Evolutionary conservation across 2,329 filamentous ascomycete genomes (phyloP).

Genomic region (Paraphoma chrysanthemicola): DNA sequence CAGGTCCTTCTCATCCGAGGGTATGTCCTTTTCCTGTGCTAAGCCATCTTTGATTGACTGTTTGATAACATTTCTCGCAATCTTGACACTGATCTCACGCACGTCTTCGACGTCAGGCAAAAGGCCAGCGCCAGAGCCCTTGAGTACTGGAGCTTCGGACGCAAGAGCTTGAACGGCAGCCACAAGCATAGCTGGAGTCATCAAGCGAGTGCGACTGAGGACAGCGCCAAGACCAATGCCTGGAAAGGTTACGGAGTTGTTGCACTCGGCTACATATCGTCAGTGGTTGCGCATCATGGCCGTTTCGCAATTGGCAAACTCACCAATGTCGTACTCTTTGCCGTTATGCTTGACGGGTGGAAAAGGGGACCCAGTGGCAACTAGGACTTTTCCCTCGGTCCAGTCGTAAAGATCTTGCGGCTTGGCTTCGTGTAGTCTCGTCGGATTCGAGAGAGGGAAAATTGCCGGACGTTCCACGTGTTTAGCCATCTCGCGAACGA

Average conservation of each 20-base stretch:
- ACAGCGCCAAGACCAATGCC: slow-evolving; percentile 84
- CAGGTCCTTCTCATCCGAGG: slow-evolving; percentile 61
- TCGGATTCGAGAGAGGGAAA: slow-evolving; percentile 86
- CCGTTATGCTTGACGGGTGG: slow-evolving; percentile 70
- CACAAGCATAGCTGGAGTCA: slow-evolving; percentile 82
- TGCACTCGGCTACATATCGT: slow-evolving; percentile 74
- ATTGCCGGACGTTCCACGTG: slow-evolving; percentile 82
- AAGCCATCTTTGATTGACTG: slow-evolving; percentile 74
- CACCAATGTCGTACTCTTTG: slow-evolving; percentile 62
- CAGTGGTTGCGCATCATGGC: not conserved
- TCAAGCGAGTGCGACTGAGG: slow-evolving; percentile 68
- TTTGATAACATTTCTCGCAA: slow-evolving; percentile 77
- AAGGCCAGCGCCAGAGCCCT: slow-evolving; percentile 67
- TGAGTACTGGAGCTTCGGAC: slow-evolving; percentile 72
- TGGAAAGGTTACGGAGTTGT: slow-evolving; percentile 86
- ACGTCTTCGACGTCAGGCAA: slow-evolving; percentile 79
- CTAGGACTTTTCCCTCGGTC: slow-evolving; percentile 78
- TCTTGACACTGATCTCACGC: slow-evolving; percentile 76
- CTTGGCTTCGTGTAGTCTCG: slow-evolving; percentile 79
- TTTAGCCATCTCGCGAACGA: slow-evolving; percentile 77
- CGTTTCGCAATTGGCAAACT: slow-evolving; percentile 34
- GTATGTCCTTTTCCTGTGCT: slow-evolving; percentile 70
- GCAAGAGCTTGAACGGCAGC: slow-evolving; percentile 78
- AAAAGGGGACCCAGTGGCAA: slow-evolving; percentile 86
- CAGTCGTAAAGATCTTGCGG: slow-evolving; percentile 78